Conservation (phyloP, 2,329 filamentous ascomycete species). For the Cladosporium sp. region DNA sequence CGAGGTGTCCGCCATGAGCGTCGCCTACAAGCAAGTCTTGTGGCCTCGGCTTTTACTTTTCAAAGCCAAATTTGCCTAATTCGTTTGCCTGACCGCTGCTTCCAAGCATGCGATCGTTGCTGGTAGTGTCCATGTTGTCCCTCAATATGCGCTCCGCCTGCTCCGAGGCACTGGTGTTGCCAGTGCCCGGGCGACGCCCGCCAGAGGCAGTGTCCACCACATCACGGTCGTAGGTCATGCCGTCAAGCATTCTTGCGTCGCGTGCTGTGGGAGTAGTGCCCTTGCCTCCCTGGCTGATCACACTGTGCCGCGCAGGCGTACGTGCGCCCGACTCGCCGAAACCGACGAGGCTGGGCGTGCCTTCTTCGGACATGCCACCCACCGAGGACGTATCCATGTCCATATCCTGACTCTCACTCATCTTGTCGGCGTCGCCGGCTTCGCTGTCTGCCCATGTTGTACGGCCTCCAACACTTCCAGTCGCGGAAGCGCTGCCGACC, state of each 20-base stretch:
- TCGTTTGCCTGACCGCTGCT: constrained; percentile 35
- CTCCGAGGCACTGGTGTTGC: constrained; percentile 42
- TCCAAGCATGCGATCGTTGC: constrained; percentile 38
- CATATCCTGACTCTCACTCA: constrained; percentile 58
- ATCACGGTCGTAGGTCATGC: constrained; percentile 47
- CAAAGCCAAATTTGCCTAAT: constrained; percentile 62
- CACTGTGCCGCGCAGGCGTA: constrained; percentile 59
- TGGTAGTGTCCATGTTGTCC: constrained; percentile 55
- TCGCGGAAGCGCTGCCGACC: constrained; percentile 86
- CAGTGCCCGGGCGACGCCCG: neutral
- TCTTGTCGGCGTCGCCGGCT: constrained; percentile 63
- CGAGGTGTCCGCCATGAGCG: neutral
- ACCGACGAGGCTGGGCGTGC: constrained; percentile 78
- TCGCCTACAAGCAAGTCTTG: neutral
- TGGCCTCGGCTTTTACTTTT: constrained; percentile 37
- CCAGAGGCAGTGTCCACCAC: constrained; percentile 39
- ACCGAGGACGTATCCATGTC: constrained; percentile 58
- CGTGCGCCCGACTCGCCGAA: constrained; percentile 80
- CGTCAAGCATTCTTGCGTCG: constrained; percentile 47
- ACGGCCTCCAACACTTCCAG: constrained; percentile 70
- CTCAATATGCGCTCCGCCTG: constrained; percentile 65
- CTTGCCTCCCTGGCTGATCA: constrained; percentile 70
- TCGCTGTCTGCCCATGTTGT: constrained; percentile 70
- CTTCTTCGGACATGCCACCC: constrained; percentile 83
- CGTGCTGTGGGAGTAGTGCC: constrained; percentile 36